Conservation (phyloP, 257 asterid genomes). For the Petrea volubilis region DNA sequence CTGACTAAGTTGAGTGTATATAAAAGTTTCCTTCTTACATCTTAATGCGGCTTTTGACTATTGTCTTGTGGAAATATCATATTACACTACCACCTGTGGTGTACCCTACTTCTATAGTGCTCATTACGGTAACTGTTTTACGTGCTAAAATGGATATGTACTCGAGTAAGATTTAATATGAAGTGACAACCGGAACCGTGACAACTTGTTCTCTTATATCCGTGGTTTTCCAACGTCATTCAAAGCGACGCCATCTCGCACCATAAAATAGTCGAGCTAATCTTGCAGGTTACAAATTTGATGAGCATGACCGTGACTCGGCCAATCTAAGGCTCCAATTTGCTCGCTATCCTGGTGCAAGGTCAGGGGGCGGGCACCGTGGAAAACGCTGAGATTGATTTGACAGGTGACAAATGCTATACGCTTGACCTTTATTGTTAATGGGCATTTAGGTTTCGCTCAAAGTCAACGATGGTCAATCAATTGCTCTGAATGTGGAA, state of each 20-base stretch:
- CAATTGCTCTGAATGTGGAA: constrained; percentile 39
- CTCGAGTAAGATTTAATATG: not conserved
- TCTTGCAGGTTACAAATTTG: constrained; percentile 64
- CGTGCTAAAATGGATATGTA: not conserved
- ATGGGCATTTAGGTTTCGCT: constrained; percentile 27
- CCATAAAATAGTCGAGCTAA: constrained; percentile 32
- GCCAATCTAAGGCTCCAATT: constrained; percentile 48
- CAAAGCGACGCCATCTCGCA: constrained; percentile 14
- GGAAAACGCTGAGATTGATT: constrained; percentile 41
- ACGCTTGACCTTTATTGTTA: constrained; percentile 27
- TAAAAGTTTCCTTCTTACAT: not conserved
- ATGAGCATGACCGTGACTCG: constrained; percentile 53
- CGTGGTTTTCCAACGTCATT: constrained; percentile 6
- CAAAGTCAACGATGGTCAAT: constrained; percentile 15
- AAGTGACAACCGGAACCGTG: not conserved
- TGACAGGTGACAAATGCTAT: constrained; percentile 53
- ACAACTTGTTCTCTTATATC: constrained; percentile 1
- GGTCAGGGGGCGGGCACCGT: constrained; percentile 47
- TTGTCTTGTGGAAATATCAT: not conserved
- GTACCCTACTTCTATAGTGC: not conserved
- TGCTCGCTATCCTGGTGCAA: constrained; percentile 57
- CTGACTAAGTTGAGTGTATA: not conserved
- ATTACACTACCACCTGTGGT: not conserved
- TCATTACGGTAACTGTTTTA: not conserved
- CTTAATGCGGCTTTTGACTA: not conserved